These are phyloP conservation scores for Penicillium griseofulvum DNA, from an alignment of 2,329 filamentous ascomycete genomes.

Conservation along the genomic window DNA sequence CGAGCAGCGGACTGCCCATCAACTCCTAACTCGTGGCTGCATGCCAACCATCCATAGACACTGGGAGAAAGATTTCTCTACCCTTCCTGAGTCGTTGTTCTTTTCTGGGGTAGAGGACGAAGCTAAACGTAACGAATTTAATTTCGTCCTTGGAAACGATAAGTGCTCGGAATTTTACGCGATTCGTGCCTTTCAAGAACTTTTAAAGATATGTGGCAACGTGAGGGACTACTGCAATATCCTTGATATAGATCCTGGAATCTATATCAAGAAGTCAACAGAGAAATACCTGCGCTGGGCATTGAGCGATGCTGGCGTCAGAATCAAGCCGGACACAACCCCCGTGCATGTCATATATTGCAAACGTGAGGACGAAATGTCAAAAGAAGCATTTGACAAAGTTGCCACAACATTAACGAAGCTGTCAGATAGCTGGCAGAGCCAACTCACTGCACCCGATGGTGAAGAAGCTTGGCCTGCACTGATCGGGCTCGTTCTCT, in stretches of 20 bases:
- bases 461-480: constrained; percentile 41
- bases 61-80: constrained; percentile 55
- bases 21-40: constrained; percentile 55
- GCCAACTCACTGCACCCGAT: constrained; percentile 18
- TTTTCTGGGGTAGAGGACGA: constrained; percentile 22
- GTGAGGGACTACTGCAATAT: constrained; percentile 50
- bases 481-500: constrained; percentile 55
- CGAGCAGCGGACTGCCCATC: constrained; percentile 52
- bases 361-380: constrained; percentile 39
- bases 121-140: constrained; percentile 29
- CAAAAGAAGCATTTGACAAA: constrained; percentile 42
- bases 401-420: constrained; percentile 44
- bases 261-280: constrained; percentile 43
- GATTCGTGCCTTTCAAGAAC: constrained; percentile 49
- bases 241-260: constrained; percentile 34
- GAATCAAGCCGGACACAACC: constrained; percentile 32
- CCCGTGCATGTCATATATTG: constrained; percentile 49
- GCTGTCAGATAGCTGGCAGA: constrained; percentile 45
- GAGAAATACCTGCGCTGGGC: constrained; percentile 55
- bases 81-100: constrained; percentile 55
- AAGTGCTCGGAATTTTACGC: constrained; percentile 49
- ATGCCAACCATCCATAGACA: constrained; percentile 54
- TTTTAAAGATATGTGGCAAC: constrained; percentile 52
- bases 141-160: constrained; percentile 48
- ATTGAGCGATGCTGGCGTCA: constrained; percentile 48